Evolutionary conservation across 2,329 filamentous ascomycete species (phyloP).

Genomic region (Chrysosporium queenslandicum): DNA sequence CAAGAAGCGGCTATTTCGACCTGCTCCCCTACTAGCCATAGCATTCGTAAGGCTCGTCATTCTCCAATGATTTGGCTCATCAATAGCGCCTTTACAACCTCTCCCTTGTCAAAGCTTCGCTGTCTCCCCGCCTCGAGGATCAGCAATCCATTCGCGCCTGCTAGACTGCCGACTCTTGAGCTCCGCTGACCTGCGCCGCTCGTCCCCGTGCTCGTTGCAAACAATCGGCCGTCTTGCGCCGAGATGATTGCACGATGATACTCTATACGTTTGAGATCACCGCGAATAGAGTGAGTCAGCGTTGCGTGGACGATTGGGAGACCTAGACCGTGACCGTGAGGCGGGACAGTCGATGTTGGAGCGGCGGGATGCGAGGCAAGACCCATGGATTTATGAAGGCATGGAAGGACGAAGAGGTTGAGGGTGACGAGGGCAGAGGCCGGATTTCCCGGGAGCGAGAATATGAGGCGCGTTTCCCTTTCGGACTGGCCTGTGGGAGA

Average conservation of each 20-base stretch:
- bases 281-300: constrained; percentile 60
- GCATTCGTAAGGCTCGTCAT: not conserved
- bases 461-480: constrained; percentile 60
- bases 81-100: constrained; percentile 64
- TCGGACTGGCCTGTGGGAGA: constrained; percentile 35
- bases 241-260: constrained; percentile 79
- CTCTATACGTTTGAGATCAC: constrained; percentile 69
- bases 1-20: too few species aligned
- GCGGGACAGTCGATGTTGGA: constrained; percentile 29
- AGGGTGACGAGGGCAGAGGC: constrained; percentile 88
- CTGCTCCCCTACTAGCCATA: too few species aligned
- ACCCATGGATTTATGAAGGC: constrained; percentile 67
- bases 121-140: constrained; percentile 45
- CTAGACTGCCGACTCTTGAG: constrained; percentile 78
- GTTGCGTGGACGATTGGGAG: constrained; percentile 62
- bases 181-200: constrained; percentile 57
- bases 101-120: constrained; percentile 53
- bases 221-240: constrained; percentile 53
- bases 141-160: constrained; percentile 76
- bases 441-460: constrained; percentile 87
- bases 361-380: constrained; percentile 35
- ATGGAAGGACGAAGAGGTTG: constrained; percentile 85
- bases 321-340: constrained; percentile 39
- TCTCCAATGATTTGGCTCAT: constrained; percentile 48
- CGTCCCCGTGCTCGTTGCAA: constrained; percentile 72